Evolutionary conservation across 805 yeast genomes (phyloP).

Genomic region (Nakazawaea populi): DNA sequence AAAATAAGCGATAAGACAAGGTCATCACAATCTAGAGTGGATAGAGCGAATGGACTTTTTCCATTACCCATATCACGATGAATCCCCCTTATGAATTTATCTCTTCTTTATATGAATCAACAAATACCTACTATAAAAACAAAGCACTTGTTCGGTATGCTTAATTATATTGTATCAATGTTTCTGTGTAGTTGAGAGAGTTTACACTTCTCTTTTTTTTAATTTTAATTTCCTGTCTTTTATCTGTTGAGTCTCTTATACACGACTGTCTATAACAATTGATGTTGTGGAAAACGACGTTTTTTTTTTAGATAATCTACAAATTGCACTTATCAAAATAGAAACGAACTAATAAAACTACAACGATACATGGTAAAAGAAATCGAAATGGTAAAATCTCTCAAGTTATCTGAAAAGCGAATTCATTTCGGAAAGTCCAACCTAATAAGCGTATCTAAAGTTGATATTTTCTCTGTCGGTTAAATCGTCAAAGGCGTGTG

Average conservation of each 20-base stretch:
- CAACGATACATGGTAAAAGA: not conserved
- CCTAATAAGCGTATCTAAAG: slow-evolving; percentile 14
- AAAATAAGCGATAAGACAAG: not conserved
- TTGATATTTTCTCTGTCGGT: slow-evolving; percentile 20
- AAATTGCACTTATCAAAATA: no score
- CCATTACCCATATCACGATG: no score
- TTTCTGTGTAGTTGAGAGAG: not conserved
- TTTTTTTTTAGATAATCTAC: no score
- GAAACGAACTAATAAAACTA: no score
- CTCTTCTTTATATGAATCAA: not conserved
- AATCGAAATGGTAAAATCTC: not conserved
- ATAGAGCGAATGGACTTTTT: no score
- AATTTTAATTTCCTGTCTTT: not conserved
- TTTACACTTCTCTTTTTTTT: not conserved
- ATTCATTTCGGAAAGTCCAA: not conserved
- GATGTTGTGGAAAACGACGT: not conserved
- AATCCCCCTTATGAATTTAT: no score
- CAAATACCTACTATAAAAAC: not conserved
- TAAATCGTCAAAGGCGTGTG: slow-evolving; percentile 23
- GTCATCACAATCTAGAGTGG: no score
- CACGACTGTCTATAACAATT: not conserved
- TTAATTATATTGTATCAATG: no score
- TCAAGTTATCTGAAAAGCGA: not conserved
- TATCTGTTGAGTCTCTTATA: not conserved
- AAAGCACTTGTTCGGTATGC: no score